These are phyloP conservation scores for Podaxis sp. DNA, from an alignment of 768 basidiomycete species.

Conservation along the genomic window DNA sequence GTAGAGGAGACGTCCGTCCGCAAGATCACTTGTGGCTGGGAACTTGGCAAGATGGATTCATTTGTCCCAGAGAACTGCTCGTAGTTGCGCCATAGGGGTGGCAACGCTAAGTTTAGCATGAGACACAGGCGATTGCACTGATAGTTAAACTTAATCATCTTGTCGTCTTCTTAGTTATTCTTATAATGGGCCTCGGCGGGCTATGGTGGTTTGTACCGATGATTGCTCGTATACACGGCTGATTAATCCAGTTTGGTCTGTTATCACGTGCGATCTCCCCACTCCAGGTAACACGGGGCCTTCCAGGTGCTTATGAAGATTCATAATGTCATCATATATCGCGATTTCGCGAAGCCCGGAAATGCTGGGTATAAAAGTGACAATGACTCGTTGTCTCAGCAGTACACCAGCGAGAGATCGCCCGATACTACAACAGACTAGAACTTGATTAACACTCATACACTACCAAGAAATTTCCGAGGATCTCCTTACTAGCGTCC, in stretches of 20 bases:
- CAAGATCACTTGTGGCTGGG: no score
- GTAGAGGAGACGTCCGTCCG: no score
- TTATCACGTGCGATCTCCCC: not conserved
- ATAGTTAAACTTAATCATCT: not conserved
- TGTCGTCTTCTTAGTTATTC: not conserved
- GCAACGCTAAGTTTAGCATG: no score
- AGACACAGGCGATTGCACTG: no score
- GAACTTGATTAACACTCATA: no score
- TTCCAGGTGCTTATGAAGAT: not conserved
- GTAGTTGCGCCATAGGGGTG: no score
- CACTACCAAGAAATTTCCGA: not conserved
- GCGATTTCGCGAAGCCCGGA: slow-evolving; percentile 1
- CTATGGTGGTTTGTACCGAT: not conserved
- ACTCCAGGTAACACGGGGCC: not conserved
- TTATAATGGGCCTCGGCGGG: not conserved
- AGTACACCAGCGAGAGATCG: not conserved
- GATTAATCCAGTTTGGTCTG: not conserved
- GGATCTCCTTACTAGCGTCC: not conserved
- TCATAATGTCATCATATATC: not conserved
- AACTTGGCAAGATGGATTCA: no score
- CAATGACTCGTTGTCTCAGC: not conserved
- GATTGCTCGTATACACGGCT: not conserved
- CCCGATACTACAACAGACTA: not conserved
- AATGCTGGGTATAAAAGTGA: not conserved
- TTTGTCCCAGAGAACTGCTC: no score